Evolutionary conservation across 2,329 filamentous ascomycete species (phyloP), one percentile per base, ranked within the genome.

Genomic region (Metarhizium guizhouense): DNA sequence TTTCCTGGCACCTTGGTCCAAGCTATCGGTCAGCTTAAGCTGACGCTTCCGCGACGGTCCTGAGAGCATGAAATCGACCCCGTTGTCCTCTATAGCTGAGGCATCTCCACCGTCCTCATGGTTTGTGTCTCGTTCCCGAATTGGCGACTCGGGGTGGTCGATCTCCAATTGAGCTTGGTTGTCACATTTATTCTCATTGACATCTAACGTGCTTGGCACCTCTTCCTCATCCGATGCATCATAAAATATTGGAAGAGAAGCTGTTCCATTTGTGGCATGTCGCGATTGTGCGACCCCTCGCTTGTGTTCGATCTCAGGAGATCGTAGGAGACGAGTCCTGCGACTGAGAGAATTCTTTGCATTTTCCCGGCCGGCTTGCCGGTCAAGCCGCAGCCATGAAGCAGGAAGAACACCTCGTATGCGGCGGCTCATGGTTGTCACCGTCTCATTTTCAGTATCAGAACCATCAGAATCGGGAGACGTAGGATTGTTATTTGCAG

Each of bases 341-440:
- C 61, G 66, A 20, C 60, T 58, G 7, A 58, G 51, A 50, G 66
- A 65, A 55, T 66, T 68, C 52, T 64, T 58, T 40, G 61, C 63
- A 54, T 67, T 72, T 56, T 64, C 62, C 16, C 64, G 64, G 60
- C 63, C 68, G 34, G 68, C 59, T 55, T 76, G 71, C 56, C 80
- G 77, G 62, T 85, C 81, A 29, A 87, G 66, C 47, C 83, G 77
- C 55, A 86, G 73, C 79, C 83, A 86, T 6, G 84, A 87, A n/a
- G 84, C 84, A 43, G 84, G 84, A 48, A 86, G 73, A 7, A 86
- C 83, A 25, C 83, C 83, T 54, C 76, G 76, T 51, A 86, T 81
- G 53, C 74, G 73, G 53, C 69, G 76, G 40, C 72, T 71, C 55
- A 73, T 70, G 20, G 63, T 65, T 30, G 72, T 66, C n/a, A 70